Conservation (phyloP, 805 yeast species). For the Debaryomyces castellii region DNA sequence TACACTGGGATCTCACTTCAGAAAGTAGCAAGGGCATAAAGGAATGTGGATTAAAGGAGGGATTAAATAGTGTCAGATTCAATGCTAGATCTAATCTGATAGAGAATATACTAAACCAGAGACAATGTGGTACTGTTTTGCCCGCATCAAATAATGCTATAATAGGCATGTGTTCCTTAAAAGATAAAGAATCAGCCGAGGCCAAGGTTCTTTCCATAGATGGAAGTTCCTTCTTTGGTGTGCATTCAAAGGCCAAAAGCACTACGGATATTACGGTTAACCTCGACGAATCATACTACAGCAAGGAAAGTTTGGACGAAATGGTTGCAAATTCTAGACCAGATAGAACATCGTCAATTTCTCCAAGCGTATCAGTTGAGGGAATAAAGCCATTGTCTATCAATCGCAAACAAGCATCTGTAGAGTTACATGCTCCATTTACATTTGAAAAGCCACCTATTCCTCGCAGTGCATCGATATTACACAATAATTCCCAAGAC, state of each 20-base stretch:
- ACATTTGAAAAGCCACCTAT: background rate
- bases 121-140: conserved; percentile 63
- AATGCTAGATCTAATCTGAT: conserved; percentile 30
- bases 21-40: conserved; percentile 12
- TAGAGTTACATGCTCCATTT: conserved; percentile 3
- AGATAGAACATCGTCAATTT: conserved; percentile 8
- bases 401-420: background rate
- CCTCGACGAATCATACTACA: conserved; percentile 26
- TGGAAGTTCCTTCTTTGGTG: conserved; percentile 52
- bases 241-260: conserved; percentile 46
- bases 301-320: conserved; percentile 26
- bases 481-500: conserved; percentile 10
- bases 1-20: conserved; percentile 60
- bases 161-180: conserved; percentile 42
- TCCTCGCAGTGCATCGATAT: background rate
- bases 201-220: conserved; percentile 52
- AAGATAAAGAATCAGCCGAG: conserved; percentile 21
- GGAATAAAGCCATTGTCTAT: conserved; percentile 3
- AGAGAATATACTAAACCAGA: conserved; percentile 31
- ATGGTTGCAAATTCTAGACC: conserved; percentile 8
- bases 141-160: conserved; percentile 57
- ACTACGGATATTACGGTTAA: conserved; percentile 23
- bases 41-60: conserved; percentile 47
- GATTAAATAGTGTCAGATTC: conserved; percentile 41
- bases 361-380: conserved; percentile 18